Base-by-base conservation (phyloP, 208 protist species). In the Wallacemonas sp. region DNA sequence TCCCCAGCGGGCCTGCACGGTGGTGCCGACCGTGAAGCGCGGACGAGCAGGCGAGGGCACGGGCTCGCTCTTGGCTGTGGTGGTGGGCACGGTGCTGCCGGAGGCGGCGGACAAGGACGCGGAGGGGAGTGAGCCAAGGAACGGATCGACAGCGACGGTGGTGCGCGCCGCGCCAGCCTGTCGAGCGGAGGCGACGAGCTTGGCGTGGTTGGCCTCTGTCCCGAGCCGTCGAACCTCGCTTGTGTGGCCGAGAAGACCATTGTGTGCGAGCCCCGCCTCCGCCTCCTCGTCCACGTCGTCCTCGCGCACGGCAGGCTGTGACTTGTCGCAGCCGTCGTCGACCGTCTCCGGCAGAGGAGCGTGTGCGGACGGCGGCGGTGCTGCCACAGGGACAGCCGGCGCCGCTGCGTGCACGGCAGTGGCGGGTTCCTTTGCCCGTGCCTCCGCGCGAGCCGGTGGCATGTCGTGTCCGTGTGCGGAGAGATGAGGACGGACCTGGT, bases 1-100 rank as follows among this genome's bases (percentile, higher is more conserved):
- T 8, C 82, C 87, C 84, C 78, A 86, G 1, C 72, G 74, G 3
- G 57, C 81, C 66, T 91, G 76, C 38, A 93, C 84, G 1, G 46
- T 59, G 39, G 78, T 83, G 29, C 87, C 87, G 0, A 74, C 72
- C 11, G 29, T 55, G 11, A 81, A 48, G 39, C 33, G 18, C 23
- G 20, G 33, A 25, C 18, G 61, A 23, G 36, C 32, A 10, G 26
- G 67, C 45, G 23, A 38, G 38, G 11, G 44, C 29, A 12, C 1
- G 1, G 45, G n/a, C n/a, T n/a, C n/a, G n/a, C n/a, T n/a, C n/a
- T n/a, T n/a, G n/a, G n/a, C n/a, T n/a, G n/a, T n/a, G n/a, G n/a
- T n/a, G n/a, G n/a, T n/a, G n/a, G n/a, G n/a, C n/a, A n/a, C n/a
- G n/a, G n/a, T n/a, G n/a, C n/a, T n/a, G n/a, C n/a, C n/a, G n/a